phyloP scores from a whole-genome alignment of 1,284 basidiomycete species.

The Trametes versicolor region DNA sequence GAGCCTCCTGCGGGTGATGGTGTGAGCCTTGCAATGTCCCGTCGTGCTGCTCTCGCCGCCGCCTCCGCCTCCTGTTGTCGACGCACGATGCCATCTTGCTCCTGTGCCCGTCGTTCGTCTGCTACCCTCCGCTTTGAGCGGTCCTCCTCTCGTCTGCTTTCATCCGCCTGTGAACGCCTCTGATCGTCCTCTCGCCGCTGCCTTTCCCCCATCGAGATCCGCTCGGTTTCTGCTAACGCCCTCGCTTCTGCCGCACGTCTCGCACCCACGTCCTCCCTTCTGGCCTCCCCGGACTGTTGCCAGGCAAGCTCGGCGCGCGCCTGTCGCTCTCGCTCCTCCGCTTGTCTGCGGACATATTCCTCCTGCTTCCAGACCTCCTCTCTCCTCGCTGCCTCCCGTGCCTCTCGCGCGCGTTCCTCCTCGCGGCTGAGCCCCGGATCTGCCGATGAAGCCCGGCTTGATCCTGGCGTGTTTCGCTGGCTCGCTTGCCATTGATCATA shows the following conservation, averaged over 20 bases:
- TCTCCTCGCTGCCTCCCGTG: constrained; percentile 48
- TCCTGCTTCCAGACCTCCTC: constrained; percentile 47
- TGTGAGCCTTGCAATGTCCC: constrained; percentile 34
- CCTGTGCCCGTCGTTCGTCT: constrained; percentile 47
- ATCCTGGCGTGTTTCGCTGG: constrained; percentile 27
- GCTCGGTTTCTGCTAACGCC: constrained; percentile 39
- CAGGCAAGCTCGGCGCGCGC: constrained; percentile 37
- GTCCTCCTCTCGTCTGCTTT: constrained; percentile 40
- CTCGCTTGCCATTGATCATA: constrained; percentile 47
- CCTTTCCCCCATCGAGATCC: constrained; percentile 31
- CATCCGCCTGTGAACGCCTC: constrained; percentile 39
- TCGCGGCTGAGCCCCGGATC: constrained; percentile 42
- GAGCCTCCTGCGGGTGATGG: constrained; percentile 31
- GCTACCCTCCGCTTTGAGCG: constrained; percentile 34
- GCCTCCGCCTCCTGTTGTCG: constrained; percentile 56
- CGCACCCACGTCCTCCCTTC: constrained; percentile 35
- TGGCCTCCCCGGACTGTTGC: constrained; percentile 34
- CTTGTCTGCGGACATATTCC: constrained; percentile 36
- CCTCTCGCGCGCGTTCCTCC: constrained; percentile 49
- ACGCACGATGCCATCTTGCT: constrained; percentile 58
- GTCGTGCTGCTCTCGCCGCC: constrained; percentile 47
- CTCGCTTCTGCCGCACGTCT: constrained; percentile 38
- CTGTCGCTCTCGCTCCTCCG: constrained; percentile 38
- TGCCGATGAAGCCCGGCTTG: constrained; percentile 36
- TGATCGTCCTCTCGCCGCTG: constrained; percentile 40